Conservation (phyloP, 768 basidiomycete species). For the Tephrocybe sp. region DNA sequence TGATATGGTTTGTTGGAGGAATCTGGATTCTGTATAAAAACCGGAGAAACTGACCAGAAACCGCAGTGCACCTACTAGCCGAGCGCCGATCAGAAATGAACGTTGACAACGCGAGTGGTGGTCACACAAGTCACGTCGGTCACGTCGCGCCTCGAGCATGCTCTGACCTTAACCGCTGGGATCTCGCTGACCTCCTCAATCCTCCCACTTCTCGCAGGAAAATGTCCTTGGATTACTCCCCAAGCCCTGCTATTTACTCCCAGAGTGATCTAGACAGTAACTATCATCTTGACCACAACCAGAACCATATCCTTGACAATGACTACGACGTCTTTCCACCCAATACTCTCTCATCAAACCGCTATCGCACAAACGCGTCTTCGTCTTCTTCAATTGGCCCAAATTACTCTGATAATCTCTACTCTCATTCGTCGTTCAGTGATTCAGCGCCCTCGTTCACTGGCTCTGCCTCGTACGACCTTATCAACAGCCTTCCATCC, state of each 20-base stretch:
- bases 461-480: constrained; percentile 58
- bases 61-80: too few relatives aligned
- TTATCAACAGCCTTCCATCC: constrained; percentile 59
- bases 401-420: constrained; percentile 55
- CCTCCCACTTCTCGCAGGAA: constrained; percentile 31
- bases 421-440: constrained; percentile 54
- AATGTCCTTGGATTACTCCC: constrained; percentile 55
- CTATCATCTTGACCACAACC: constrained; percentile 41
- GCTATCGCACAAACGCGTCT: constrained; percentile 71
- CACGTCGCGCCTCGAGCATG: constrained; percentile 34
- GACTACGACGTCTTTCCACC: constrained; percentile 70
- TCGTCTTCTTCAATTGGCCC: constrained; percentile 69
- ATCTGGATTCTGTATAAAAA: constrained; percentile 6
- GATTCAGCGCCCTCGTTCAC: constrained; percentile 61
- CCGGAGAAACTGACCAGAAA: constrained; percentile 25
- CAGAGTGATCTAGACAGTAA: constrained; percentile 57
- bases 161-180: constrained; percentile 35
- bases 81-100: constrained; percentile 54
- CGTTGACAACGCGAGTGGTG: constrained; percentile 25
- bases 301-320: constrained; percentile 46
- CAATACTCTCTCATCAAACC: constrained; percentile 39
- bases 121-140: constrained; percentile 22
- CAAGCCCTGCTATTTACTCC: constrained; percentile 41
- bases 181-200: constrained; percentile 45
- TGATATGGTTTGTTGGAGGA: too few relatives aligned